Conservation (phyloP, 495 filamentous ascomycete species). For the Hypomontagnella monticulosa region DNA sequence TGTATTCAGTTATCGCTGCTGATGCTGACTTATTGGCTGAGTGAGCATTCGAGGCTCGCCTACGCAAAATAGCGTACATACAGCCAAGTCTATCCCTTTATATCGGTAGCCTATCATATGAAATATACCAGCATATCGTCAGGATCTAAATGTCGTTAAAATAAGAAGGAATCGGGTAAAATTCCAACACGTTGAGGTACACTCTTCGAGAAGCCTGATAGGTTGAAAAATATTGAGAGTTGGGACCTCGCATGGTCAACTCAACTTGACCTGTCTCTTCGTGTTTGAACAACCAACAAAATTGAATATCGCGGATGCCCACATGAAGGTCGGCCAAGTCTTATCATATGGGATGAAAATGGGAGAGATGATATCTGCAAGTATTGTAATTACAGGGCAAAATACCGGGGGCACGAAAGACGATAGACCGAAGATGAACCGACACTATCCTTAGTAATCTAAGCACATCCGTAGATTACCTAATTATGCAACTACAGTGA, state of each 20-base stretch:
- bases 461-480: background rate
- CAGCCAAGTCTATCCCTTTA: conserved; percentile 18
- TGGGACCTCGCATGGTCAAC: conserved; percentile 3
- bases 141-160: conserved; percentile 21
- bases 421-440: too few species aligned
- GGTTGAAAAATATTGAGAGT: background rate
- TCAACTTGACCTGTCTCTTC: conserved; percentile 3
- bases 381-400: too few species aligned
- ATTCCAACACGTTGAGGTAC: conserved; percentile 14
- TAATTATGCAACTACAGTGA: too few species aligned
- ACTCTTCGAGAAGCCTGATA: background rate
- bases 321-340: background rate
- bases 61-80: conserved; percentile 4
- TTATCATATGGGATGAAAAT: too few species aligned
- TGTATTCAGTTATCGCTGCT: background rate
- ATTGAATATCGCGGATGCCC: conserved; percentile 16
- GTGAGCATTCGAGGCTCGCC: conserved; percentile 8
- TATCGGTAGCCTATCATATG: conserved; percentile 31
- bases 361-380: too few species aligned
- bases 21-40: conserved; percentile 27
- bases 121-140: conserved; percentile 12
- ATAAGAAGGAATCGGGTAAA: conserved; percentile 12
- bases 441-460: background rate
- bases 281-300: background rate
- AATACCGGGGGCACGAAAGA: too few species aligned